Conservation (phyloP, 2,329 filamentous ascomycete genomes). For the Clarireedia paspali region DNA sequence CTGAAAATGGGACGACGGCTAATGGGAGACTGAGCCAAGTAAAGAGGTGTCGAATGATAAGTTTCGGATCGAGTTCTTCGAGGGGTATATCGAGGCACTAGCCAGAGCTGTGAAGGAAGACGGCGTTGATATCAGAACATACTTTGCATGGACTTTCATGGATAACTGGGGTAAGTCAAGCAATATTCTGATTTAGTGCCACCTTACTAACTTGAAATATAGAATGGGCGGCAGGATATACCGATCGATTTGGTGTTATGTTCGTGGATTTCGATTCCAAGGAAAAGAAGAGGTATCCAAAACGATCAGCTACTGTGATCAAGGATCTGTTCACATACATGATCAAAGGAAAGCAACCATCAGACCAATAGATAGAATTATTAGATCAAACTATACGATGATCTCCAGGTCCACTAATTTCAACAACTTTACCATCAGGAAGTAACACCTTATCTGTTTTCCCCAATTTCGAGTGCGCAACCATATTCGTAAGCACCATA, state of each 20-base stretch:
- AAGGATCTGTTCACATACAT: conserved; percentile 62
- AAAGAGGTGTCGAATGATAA: conserved; percentile 69
- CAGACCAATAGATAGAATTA: too few species aligned
- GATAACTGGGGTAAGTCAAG: conserved; percentile 37
- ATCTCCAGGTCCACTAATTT: not conserved
- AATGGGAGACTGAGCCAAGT: conserved; percentile 67
- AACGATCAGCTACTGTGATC: conserved; percentile 71
- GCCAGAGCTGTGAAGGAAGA: conserved; percentile 63
- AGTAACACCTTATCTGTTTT: not conserved
- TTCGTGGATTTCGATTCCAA: conserved; percentile 68
- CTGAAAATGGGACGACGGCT: conserved; percentile 78
- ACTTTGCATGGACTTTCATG: conserved; percentile 80
- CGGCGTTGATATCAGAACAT: conserved; percentile 68
- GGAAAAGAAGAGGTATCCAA: conserved; percentile 69
- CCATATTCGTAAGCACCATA: not conserved
- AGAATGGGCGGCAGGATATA: conserved; percentile 63
- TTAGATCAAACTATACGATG: not conserved
- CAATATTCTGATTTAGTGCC: too few species aligned
- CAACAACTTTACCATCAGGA: not conserved
- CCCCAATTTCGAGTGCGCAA: not conserved
- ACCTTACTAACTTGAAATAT: not conserved
- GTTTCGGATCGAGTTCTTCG: conserved; percentile 72
- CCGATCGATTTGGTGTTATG: conserved; percentile 75
- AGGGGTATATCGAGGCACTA: conserved; percentile 68
- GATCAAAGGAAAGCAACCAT: conserved; percentile 46